Evolutionary conservation across 2,329 filamentous ascomycete species (phyloP).

Genomic region (Rachicladosporium sp.): DNA sequence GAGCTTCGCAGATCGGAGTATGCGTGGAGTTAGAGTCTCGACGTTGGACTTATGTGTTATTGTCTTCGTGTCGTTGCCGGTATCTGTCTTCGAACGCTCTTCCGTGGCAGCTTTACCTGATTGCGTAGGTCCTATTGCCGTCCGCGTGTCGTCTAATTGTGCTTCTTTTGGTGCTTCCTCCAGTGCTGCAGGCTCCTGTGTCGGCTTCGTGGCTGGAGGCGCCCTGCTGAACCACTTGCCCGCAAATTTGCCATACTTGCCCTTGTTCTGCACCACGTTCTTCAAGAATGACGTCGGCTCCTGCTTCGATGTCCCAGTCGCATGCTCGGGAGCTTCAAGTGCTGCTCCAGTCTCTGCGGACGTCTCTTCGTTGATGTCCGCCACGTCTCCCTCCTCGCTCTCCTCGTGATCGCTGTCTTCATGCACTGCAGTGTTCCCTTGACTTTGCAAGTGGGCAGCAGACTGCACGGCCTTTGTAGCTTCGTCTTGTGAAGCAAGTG

Average conservation of each 20-base stretch:
- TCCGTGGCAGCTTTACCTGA: constrained; percentile 1
- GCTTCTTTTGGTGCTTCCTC: constrained; percentile 1
- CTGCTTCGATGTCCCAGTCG: constrained; percentile 13
- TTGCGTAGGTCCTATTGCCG: neutral
- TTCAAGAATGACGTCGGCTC: constrained; percentile 60
- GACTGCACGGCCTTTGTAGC: constrained; percentile 59
- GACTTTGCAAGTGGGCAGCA: constrained; percentile 32
- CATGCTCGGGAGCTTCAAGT: constrained; percentile 22
- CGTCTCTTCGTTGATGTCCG: constrained; percentile 10
- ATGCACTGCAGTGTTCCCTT: constrained; percentile 18
- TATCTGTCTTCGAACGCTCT: constrained; percentile 2
- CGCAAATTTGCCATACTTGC: constrained; percentile 79
- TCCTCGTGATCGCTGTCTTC: constrained; percentile 18
- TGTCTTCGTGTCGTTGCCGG: neutral
- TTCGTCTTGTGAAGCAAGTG: constrained; percentile 62
- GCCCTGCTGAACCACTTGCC: constrained; percentile 72
- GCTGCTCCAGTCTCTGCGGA: constrained; percentile 13
- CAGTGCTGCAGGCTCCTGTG: neutral
- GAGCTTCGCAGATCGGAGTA: constrained; percentile 71
- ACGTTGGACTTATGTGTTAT: constrained; percentile 10
- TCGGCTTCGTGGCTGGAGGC: too few relatives aligned
- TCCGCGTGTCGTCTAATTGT: constrained; percentile 2
- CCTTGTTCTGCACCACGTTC: constrained; percentile 73
- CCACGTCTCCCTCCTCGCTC: constrained; percentile 7
- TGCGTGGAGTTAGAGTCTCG: constrained; percentile 59